These are phyloP conservation scores for Talaromyces stipitatus DNA, from an alignment of 495 filamentous ascomycete species.

Conservation along the genomic window DNA sequence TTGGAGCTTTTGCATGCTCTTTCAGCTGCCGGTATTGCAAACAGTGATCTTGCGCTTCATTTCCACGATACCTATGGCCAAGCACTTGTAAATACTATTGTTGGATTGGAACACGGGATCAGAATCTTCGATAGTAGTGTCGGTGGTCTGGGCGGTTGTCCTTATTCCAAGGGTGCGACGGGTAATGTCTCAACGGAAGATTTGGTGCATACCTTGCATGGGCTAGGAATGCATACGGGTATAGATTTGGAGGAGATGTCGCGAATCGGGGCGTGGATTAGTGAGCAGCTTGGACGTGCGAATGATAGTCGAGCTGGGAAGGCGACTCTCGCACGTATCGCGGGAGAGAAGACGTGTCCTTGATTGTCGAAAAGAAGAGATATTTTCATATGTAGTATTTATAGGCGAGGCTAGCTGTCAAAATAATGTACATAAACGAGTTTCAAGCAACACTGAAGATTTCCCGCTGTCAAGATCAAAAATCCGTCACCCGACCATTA, in stretches of 20 bases:
- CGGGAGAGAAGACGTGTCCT: neutral
- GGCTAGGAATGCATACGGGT: conserved; percentile 78
- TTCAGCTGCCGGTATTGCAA: conserved; percentile 65
- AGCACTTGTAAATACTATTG: conserved; percentile 82
- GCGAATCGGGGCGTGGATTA: conserved; percentile 86
- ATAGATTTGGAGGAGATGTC: conserved; percentile 77
- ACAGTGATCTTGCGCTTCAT: conserved; percentile 80
- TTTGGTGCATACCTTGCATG: conserved; percentile 81
- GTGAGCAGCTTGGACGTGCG: conserved; percentile 62
- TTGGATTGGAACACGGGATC: conserved; percentile 82
- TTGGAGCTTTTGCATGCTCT: conserved; percentile 63
- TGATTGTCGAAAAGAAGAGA: neutral
- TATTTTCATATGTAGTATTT: neutral
- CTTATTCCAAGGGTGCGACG: conserved; percentile 87
- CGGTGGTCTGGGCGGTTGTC: conserved; percentile 87
- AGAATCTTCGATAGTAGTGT: conserved; percentile 85
- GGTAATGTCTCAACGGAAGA: conserved; percentile 96
- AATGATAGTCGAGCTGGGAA: conserved; percentile 75
- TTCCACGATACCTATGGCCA: conserved; percentile 98
- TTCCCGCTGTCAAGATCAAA: conserved; percentile 37
- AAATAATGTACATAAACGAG: conserved; percentile 3
- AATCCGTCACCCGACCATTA: conserved; percentile 93
- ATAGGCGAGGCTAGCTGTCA: neutral
- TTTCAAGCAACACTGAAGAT: neutral
- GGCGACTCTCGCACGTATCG: conserved; percentile 55